These are phyloP conservation scores for Rhodotorula glutinis DNA, from an alignment of 1,284 basidiomycete genomes.

Conservation along the genomic window DNA sequence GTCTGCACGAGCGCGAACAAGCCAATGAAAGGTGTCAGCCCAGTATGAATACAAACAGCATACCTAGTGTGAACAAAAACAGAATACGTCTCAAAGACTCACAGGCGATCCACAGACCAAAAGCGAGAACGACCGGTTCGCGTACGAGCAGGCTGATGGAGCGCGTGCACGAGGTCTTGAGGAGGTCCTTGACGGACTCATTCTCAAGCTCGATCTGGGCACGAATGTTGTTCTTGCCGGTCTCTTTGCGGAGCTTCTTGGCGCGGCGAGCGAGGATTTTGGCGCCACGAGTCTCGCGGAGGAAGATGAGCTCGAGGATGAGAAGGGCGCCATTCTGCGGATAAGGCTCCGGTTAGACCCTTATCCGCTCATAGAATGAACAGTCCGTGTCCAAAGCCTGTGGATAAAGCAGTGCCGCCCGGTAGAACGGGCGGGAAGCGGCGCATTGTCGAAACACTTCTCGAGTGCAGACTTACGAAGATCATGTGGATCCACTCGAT, in stretches of 20 bases:
- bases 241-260: slow-evolving; percentile 46
- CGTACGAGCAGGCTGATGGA: slow-evolving; percentile 45
- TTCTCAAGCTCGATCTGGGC: slow-evolving; percentile 47
- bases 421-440: no score
- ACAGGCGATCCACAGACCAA: slow-evolving; percentile 44
- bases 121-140: slow-evolving; percentile 47
- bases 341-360: no score
- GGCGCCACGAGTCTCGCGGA: slow-evolving; percentile 48
- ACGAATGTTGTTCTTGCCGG: slow-evolving; percentile 46
- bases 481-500: slow-evolving; percentile 32
- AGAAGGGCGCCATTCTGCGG: slow-evolving; percentile 40
- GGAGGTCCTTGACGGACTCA: slow-evolving; percentile 45
- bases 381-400: no score
- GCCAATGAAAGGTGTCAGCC: no score
- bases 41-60: no score
- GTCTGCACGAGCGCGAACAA: no score
- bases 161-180: slow-evolving; percentile 45
- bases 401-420: no score
- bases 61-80: no score
- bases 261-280: slow-evolving; percentile 46
- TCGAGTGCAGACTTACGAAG: no score
- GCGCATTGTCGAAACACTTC: no score
- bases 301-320: slow-evolving; percentile 45
- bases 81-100: no score
- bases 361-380: no score